Percentiles rank a stretch among this genome's conserved stretches.
Evolutionary conservation across 2,329 filamentous ascomycete genomes (phyloP).

Genomic region (Neofusicoccum ribis): DNA sequence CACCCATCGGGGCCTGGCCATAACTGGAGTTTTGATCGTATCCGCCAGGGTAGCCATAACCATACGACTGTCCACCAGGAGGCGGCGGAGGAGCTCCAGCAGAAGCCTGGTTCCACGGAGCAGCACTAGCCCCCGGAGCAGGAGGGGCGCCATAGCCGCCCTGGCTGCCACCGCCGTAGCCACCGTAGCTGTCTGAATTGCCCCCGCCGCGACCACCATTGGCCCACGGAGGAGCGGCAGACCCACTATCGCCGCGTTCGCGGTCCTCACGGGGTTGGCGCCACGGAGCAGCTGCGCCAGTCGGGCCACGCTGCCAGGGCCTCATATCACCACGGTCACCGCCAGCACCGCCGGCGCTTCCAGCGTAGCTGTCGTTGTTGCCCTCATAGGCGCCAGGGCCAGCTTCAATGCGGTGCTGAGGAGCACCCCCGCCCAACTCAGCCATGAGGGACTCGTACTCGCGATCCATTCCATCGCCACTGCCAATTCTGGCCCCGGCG

Average conservation of each 20-base stretch:
- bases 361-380: slow-evolving; percentile 29
- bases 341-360: slow-evolving; percentile 4
- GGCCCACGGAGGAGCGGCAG: slow-evolving; percentile 46
- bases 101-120: slow-evolving; percentile 64
- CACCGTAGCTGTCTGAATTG: slow-evolving; percentile 28
- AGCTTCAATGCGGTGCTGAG: slow-evolving; percentile 82
- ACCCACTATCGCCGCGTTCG: slow-evolving; percentile 43
- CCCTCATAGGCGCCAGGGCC: slow-evolving; percentile 65
- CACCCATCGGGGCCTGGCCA: slow-evolving; percentile 26
- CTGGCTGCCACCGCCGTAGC: slow-evolving; percentile 24
- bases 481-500: slow-evolving; percentile 59
- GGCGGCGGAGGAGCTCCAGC: slow-evolving; percentile 45
- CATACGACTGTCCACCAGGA: slow-evolving; percentile 45
- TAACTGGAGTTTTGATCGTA: slow-evolving; percentile 34
- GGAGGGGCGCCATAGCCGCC: slow-evolving; percentile 44
- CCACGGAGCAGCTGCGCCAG: slow-evolving; percentile 84
- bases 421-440: slow-evolving; percentile 79
- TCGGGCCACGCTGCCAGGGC: slow-evolving; percentile 87
- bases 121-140: slow-evolving; percentile 29
- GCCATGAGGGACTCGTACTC: slow-evolving; percentile 99
- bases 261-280: slow-evolving; percentile 50
- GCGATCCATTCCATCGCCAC: slow-evolving; percentile 82
- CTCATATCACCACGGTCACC: slow-evolving; percentile 62
- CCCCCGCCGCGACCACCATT: slow-evolving; percentile 32
- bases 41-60: slow-evolving; percentile 42